Base-by-base conservation (phyloP, 495 filamentous ascomycete species). In the Penicillium crystallinum region DNA sequence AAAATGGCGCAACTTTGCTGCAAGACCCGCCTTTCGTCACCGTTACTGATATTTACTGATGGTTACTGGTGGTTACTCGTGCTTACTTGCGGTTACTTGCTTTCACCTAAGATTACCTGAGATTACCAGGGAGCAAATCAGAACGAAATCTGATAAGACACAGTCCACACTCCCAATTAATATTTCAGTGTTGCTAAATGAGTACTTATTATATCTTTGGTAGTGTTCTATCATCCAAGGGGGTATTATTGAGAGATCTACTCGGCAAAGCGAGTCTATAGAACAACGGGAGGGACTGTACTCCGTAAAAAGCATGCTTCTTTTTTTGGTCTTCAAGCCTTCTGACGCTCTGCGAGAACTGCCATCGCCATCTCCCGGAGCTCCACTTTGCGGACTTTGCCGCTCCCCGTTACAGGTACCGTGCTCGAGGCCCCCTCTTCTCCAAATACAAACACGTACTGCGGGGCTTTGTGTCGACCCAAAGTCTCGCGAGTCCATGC, bases 361-460 rank as follows among this genome's bases (percentile, higher is more conserved):
- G 65, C 61, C 47, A 76, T 77, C 6, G 81, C 82, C 53, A 79
- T 64, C 58, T 80, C 68, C 19, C 81, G 77, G 70, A 88, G 71
- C 63, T 83, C 80, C 66, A 80, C 80, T 68, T 88, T 87, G 55
- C 82, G 75, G 18, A 88, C 78, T 70, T 88, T 88, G 7, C 85
- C 85, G 63, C 84, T 88, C 1, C 84, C 84, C 29, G 85, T 88
- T 47, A 86, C 67, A 4, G 84, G 85, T 4, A 85, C 69, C 8
- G 74, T 69, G 3, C 55, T 64, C 15, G 77, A 74, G n/a, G 82
- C 70, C n/a, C 76, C 80, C 43, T 80, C 78, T 55, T 79, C 65
- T 0, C 84, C 84, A 43, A 87, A 76, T 64, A 82, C 85, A 55
- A 87, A 86, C 15, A 88, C 63, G 55, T 85, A 74, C 43, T 76